Conservation (phyloP, 2,329 filamentous ascomycete genomes). For the Pyrenochaeta sp. region DNA sequence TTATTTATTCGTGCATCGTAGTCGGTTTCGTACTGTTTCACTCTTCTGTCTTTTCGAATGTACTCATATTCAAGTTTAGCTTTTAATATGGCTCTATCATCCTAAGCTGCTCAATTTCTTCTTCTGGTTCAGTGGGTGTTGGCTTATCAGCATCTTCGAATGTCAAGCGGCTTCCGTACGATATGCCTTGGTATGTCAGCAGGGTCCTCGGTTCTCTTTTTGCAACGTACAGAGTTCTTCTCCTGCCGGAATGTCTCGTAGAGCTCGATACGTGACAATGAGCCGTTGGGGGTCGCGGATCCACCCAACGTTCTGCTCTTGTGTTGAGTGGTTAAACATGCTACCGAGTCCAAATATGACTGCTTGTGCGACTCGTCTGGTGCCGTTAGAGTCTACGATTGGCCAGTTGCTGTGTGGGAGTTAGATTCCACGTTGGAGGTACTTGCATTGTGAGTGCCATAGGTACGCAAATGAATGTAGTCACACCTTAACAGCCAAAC, state of each 20-base stretch:
- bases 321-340: constrained; percentile 66
- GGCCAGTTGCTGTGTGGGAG: constrained; percentile 55
- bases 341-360: constrained; percentile 64
- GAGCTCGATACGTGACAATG: constrained; percentile 59
- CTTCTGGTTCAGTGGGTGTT: constrained; percentile 38
- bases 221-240: constrained; percentile 61
- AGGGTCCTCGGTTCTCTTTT: not conserved
- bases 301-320: constrained; percentile 65
- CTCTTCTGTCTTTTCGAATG: constrained; percentile 12
- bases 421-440: constrained; percentile 12
- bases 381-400: constrained; percentile 26
- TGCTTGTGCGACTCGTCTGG: constrained; percentile 56
- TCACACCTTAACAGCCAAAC: not conserved
- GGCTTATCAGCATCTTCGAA: constrained; percentile 55
- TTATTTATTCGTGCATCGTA: too few relatives aligned
- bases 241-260: constrained; percentile 60
- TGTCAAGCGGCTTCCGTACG: constrained; percentile 57
- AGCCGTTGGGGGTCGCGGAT: constrained; percentile 56
- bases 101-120: constrained; percentile 50
- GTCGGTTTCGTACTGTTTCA: not conserved
- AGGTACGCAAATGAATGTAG: not conserved
- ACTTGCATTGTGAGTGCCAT: not conserved
- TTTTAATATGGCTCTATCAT: constrained; percentile 51
- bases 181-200: constrained; percentile 50
- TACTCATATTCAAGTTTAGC: constrained; percentile 24